Evolutionary conservation across 192 early-diverging fungal genomes (phyloP), one percentile per base, ranked within the genome.

Genomic region (Chytriomyces sp.): DNA sequence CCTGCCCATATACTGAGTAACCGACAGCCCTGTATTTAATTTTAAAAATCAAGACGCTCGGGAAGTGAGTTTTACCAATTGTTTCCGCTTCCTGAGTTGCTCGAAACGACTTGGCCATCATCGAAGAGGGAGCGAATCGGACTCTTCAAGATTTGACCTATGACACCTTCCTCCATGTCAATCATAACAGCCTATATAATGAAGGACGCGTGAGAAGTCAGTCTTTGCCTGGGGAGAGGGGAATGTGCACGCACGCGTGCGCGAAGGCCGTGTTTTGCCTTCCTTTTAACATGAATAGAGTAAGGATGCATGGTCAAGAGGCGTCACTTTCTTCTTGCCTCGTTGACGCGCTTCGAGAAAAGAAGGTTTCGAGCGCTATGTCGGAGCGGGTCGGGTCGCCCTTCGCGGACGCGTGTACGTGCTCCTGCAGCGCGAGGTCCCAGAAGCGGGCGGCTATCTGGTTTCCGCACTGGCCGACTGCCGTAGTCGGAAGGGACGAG

Each of bases 41-140:
- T 75, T 28, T 25, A 14, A 33, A 76, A 76, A 34, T 1, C 31
- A n/a, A n/a, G n/a, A n/a, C n/a, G n/a, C n/a, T n/a, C n/a, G n/a
- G n/a, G n/a, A n/a, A n/a, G n/a, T n/a, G n/a, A n/a, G n/a, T n/a
- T 39, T 0, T 73, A 82, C 86, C 87, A 88, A 60, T 89, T 89
- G 77, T 89, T 89, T 17, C 86, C 86, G 52, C 77, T 80, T 5
- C 86, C 87, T 26, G 81, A 81, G 39, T 81, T 72, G 49, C 75
- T 72, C 5, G 55, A 64, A 10, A 89, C 56, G 4, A 73, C 57
- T 64, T 89, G 87, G 57, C 75, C n/a, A 0, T 30, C 25, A 31
- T 75, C 78, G 73, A 89, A 89, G 3, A 89, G 75, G 31, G 81
- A 73, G 31, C 73, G 39, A 28, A 83, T 33, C 2, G 78, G 72